Evolutionary conservation across 768 basidiomycete genomes (phyloP), one percentile per base, ranked within the genome.

Genomic region (Pilatotrama ljubarskyi): DNA sequence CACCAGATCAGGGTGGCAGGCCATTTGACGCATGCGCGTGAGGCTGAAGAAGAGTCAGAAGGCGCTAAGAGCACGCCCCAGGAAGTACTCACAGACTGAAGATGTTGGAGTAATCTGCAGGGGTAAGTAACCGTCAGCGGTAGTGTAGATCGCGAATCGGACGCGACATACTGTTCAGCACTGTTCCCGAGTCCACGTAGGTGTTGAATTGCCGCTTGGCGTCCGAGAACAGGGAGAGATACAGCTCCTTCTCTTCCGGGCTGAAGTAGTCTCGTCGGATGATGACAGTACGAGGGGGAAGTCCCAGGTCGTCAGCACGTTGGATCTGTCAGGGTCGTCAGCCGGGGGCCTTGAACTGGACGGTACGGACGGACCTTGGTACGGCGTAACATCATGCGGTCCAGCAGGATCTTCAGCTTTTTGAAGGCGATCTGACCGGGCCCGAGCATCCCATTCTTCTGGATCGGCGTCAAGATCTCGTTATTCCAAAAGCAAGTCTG

Each of bases 401-500:
- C 93, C 36, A 99, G 77, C 20, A 99, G 77, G 48, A 93, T 82
- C 68, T 86, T 91, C 61, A 98, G 79, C 74, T 97, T 98, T 77
- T 91, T 93, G 81, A 98, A 98, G 0, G 95, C 96, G 11, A 72
- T 72, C 64, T 80, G 79, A 10, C 96, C 96, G 3, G 90, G 85
- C 1, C 91, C 93, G 5, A 71, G 65, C 83, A 96, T 90, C 25
- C 90, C 96, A 62, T 88, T 78, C 72, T 88, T 93, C 74, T 98
- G 95, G 61, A 99, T 99, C 0, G 97, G 97, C 0, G 93, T 93
- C 58, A 98, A 76, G 62, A 99, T 95, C 74, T 98, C 92, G 63
- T 90, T 92, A 72, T 97, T 96, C 92, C 96, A 98, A 73, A 93
- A 93, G 74, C 96, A 98, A 11, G 91, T 92, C 87, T 91, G 61